Evolutionary conservation across 2,329 filamentous ascomycete species (phyloP).

Genomic region (Pseudogymnoascus sp.): DNA sequence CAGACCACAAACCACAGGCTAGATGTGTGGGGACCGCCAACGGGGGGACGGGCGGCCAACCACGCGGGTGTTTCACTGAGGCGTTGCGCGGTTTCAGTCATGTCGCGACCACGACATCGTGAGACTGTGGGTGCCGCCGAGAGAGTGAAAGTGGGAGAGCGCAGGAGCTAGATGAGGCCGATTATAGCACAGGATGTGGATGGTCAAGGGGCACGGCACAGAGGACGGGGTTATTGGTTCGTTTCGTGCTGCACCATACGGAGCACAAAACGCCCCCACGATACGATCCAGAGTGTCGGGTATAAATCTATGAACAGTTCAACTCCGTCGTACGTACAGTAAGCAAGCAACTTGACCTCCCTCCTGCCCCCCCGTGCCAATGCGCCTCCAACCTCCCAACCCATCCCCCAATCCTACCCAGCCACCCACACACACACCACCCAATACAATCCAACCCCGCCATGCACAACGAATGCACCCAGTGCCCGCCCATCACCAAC

Average conservation of each 20-base stretch:
- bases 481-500: not conserved
- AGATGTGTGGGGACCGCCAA: not conserved
- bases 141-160: not conserved
- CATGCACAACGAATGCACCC: not conserved
- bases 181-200: not conserved
- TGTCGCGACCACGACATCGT: not conserved
- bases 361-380: not conserved
- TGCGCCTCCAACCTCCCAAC: not conserved
- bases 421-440: not conserved
- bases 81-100: not conserved
- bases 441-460: not conserved
- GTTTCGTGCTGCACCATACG: not conserved
- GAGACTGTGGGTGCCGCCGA: not conserved
- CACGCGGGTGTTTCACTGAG: not conserved
- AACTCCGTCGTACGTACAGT: not conserved
- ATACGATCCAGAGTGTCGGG: not conserved
- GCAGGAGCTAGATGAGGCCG: not conserved
- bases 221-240: not conserved
- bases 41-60: not conserved
- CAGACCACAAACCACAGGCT: not conserved
- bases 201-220: not conserved
- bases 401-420: slow-evolving; percentile 1
- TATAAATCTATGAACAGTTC: not conserved
- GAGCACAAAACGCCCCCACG: not conserved
- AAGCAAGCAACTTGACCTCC: not conserved